phyloP scores from a whole-genome alignment of 2,329 filamentous ascomycete species.

The Neoascochyta sp. region DNA sequence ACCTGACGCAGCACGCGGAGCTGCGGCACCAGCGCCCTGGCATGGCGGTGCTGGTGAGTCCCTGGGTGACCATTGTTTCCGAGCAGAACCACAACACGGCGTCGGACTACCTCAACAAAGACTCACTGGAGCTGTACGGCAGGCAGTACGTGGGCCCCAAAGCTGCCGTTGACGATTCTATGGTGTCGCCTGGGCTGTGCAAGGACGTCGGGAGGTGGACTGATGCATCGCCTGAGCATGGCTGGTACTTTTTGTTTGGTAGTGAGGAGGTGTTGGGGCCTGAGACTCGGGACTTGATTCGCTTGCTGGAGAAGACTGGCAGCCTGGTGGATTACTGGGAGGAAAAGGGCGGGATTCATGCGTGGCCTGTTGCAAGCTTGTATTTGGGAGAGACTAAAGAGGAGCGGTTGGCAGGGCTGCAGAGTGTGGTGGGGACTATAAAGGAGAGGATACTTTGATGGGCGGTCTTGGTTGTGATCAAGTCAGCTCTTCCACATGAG shows the following conservation, averaged over 20 bases:
- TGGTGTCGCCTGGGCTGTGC: slow-evolving; percentile 69
- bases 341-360: slow-evolving; percentile 68
- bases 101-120: slow-evolving; percentile 71
- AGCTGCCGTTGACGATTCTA: slow-evolving; percentile 50
- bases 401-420: slow-evolving; percentile 48
- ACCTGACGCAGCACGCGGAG: slow-evolving; percentile 53
- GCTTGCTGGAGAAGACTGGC: slow-evolving; percentile 52
- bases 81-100: slow-evolving; percentile 62
- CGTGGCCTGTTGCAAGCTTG: slow-evolving; percentile 71
- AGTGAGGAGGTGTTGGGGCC: slow-evolving; percentile 73
- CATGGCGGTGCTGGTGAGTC: slow-evolving; percentile 71
- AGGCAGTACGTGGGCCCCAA: slow-evolving; percentile 61
- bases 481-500: background rate
- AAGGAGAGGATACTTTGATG: slow-evolving; percentile 24
- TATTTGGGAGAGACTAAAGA: slow-evolving; percentile 51
- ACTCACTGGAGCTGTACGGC: slow-evolving; percentile 66
- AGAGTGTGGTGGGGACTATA: slow-evolving; percentile 42
- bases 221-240: slow-evolving; percentile 61
- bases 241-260: slow-evolving; percentile 69
- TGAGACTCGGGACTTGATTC: slow-evolving; percentile 62
- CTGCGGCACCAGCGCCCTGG: slow-evolving; percentile 50
- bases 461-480: background rate
- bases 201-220: slow-evolving; percentile 64
- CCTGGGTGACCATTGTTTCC: slow-evolving; percentile 74
- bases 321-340: slow-evolving; percentile 56